A percentile compares a stretch with the other conserved stretches of the same genome.
phyloP scores from a whole-genome alignment of 352 stramenopile genomes.

The Phytopythium helicoides region DNA sequence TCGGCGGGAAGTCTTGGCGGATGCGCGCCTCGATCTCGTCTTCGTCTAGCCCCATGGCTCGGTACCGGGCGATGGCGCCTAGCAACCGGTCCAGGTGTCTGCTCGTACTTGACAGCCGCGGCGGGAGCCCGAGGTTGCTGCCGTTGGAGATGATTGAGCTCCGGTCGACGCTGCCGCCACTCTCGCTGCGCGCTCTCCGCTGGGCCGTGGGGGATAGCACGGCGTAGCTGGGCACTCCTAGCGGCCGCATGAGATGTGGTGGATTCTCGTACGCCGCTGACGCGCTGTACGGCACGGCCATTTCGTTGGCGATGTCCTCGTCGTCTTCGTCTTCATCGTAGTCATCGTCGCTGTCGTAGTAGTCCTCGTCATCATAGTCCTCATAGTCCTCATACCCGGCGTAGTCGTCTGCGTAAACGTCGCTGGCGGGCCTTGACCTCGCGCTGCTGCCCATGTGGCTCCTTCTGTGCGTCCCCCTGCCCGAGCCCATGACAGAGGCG shows the following conservation, averaged over 20 bases:
- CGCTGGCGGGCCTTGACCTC: slow-evolving; percentile 1
- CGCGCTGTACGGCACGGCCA: slow-evolving; percentile 49
- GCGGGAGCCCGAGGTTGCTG: slow-evolving; percentile 54
- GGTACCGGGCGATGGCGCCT: slow-evolving; percentile 61
- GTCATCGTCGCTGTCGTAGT: slow-evolving; percentile 42
- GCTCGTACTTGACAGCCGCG: slow-evolving; percentile 55
- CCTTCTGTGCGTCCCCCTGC: slow-evolving; percentile 10
- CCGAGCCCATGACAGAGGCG: slow-evolving; percentile 2
- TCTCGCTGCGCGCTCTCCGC: slow-evolving; percentile 8
- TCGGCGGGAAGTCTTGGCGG: slow-evolving; percentile 58
- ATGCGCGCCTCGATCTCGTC: slow-evolving; percentile 69
- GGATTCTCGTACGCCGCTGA: slow-evolving; percentile 26
- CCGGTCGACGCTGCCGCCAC: slow-evolving; percentile 27
- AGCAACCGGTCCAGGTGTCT: slow-evolving; percentile 61
- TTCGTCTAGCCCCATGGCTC: slow-evolving; percentile 47
- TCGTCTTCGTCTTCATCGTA: slow-evolving; percentile 47
- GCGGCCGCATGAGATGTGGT: slow-evolving; percentile 17
- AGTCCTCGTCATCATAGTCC: slow-evolving; percentile 33
- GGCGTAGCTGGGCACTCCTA: not conserved
- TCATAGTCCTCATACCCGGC: slow-evolving; percentile 12
- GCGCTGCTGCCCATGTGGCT: slow-evolving; percentile 34
- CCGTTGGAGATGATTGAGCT: slow-evolving; percentile 48
- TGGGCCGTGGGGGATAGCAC: not conserved
- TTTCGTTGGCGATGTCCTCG: slow-evolving; percentile 73
- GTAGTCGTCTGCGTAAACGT: slow-evolving; percentile 11